These are phyloP conservation scores for Dianthus caryophyllus DNA, from an alignment of 148 eudicot genomes.

Conservation along the genomic window DNA sequence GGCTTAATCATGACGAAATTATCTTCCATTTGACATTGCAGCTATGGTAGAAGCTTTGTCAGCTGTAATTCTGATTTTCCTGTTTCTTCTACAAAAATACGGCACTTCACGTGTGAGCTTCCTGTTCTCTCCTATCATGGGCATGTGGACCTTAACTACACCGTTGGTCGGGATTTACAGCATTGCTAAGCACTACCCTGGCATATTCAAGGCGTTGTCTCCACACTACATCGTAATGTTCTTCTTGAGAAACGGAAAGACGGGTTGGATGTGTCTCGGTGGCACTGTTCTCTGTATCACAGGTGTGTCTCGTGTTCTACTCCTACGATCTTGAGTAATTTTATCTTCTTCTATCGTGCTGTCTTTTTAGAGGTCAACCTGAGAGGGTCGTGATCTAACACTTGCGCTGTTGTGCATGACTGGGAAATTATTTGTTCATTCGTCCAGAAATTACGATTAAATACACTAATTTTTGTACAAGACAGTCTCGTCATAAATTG, in stretches of 20 bases:
- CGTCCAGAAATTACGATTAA: background rate
- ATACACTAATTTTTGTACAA: background rate
- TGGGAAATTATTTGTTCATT: background rate
- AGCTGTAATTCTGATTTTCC: constrained; percentile 37
- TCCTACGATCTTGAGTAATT: background rate
- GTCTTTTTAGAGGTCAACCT: background rate
- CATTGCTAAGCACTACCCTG: constrained; percentile 45
- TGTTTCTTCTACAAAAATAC: constrained; percentile 52
- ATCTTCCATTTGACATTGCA: constrained; percentile 20
- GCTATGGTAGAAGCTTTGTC: constrained; percentile 50
- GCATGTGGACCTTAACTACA: constrained; percentile 53
- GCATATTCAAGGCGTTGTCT: constrained; percentile 59
- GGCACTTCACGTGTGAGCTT: constrained; percentile 68
- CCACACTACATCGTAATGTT: constrained; percentile 41
- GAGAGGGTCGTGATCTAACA: background rate
- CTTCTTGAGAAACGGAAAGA: constrained; percentile 48
- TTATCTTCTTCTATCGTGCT: background rate
- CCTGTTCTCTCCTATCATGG: constrained; percentile 67
- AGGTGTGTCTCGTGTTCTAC: constrained; percentile 29
- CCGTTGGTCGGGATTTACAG: constrained; percentile 57
- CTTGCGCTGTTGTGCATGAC: background rate
- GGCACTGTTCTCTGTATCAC: constrained; percentile 62
- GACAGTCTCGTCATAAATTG: no score
- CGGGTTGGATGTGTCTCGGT: constrained; percentile 50
- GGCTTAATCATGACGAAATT: background rate